Conservation (phyloP, 768 basidiomycete species). For the Termitomyces titanicus region DNA sequence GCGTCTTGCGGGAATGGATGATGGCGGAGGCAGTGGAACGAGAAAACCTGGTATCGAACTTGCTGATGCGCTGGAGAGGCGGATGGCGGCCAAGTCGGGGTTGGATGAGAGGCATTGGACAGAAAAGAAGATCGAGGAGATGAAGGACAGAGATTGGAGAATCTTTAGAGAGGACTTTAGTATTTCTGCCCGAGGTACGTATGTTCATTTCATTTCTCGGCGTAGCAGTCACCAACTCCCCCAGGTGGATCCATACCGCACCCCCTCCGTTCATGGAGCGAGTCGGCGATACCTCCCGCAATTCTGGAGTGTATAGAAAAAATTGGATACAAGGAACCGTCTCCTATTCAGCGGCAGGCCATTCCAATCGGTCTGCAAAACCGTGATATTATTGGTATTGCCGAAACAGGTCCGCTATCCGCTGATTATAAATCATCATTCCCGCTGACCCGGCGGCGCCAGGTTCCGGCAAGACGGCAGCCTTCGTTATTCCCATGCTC, state of each 20-base stretch:
- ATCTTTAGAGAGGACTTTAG: constrained; percentile 99
- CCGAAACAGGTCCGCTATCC: constrained; percentile 78
- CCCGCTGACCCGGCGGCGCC: constrained; percentile 5
- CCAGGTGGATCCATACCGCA: constrained; percentile 91
- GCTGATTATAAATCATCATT: neutral
- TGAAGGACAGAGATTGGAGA: constrained; percentile 98
- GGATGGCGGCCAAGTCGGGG: constrained; percentile 75
- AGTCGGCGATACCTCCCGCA: constrained; percentile 74
- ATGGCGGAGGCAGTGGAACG: constrained; percentile 50
- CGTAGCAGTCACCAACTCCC: neutral
- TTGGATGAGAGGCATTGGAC: constrained; percentile 98
- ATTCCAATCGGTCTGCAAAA: constrained; percentile 99
- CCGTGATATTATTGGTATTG: constrained; percentile 96
- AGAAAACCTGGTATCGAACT: constrained; percentile 46
- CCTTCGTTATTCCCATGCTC: constrained; percentile 98
- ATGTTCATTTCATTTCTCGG: constrained; percentile 2
- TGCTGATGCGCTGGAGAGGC: constrained; percentile 79
- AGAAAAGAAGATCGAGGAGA: constrained; percentile 87
- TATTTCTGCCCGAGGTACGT: constrained; percentile 83
- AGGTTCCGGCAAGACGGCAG: constrained; percentile 99
- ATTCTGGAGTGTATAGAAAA: constrained; percentile 83
- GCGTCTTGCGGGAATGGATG: constrained; percentile 83
- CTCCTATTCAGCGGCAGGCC: constrained; percentile 95
- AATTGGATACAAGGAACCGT: constrained; percentile 97
- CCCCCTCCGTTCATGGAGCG: constrained; percentile 88